Evolutionary conservation across 2,329 filamentous ascomycete species (phyloP).

Genomic region (Myriosclerotinia curreyana): DNA sequence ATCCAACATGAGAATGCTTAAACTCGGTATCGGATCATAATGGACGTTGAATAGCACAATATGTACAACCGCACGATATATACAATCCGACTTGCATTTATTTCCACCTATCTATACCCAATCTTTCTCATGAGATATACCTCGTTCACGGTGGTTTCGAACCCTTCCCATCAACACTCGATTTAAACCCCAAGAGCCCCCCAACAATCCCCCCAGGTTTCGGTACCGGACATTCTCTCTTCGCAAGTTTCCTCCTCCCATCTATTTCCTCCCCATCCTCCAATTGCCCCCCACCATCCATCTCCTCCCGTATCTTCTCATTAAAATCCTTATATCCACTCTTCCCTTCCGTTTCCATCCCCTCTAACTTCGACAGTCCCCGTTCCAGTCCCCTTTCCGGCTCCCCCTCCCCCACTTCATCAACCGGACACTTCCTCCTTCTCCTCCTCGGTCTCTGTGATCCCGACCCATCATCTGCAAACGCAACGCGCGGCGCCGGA

Average conservation of each 20-base stretch:
- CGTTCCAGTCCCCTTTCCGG: slow-evolving; percentile 33
- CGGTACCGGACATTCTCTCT: slow-evolving; percentile 84
- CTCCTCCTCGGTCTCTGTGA: slow-evolving; percentile 42
- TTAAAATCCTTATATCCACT: slow-evolving; percentile 19
- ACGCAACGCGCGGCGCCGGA: slow-evolving; percentile 72
- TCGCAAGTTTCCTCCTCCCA: slow-evolving; percentile 32
- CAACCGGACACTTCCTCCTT: slow-evolving; percentile 44
- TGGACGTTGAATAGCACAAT: not conserved
- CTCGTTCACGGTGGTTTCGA: slow-evolving; percentile 33
- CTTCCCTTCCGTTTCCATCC: slow-evolving; percentile 2
- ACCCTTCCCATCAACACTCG: slow-evolving; percentile 30
- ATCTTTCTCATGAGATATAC: not conserved
- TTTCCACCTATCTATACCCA: not conserved
- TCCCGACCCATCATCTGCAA: slow-evolving; percentile 58
- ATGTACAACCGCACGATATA: slow-evolving; percentile 5
- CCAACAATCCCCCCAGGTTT: slow-evolving; percentile 81
- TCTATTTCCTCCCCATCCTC: slow-evolving; percentile 11
- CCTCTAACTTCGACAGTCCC: slow-evolving; percentile 23
- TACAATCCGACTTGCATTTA: not conserved
- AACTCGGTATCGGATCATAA: not conserved
- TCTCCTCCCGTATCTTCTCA: slow-evolving; percentile 36
- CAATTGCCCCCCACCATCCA: slow-evolving; percentile 36
- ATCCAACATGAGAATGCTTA: not conserved
- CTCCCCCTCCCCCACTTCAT: slow-evolving; percentile 7
- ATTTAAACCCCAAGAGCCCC: slow-evolving; percentile 53